Base-by-base conservation (phyloP, 805 yeast species). In the Myxozyma geophila region DNA sequence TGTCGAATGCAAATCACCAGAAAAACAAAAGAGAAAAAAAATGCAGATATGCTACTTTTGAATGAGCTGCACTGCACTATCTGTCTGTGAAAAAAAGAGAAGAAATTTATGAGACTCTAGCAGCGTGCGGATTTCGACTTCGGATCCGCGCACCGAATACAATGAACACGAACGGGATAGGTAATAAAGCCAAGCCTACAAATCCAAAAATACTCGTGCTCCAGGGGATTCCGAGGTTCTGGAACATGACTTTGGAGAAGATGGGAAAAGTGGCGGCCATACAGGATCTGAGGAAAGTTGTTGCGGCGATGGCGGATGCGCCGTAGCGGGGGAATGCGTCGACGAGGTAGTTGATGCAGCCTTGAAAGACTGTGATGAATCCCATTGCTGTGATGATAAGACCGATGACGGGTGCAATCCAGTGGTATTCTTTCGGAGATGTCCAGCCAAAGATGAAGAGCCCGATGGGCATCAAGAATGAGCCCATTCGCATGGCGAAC, bases 361-460 rank as follows among this genome's bases (percentile, higher is more conserved):
- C 85, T 67, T 83, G 83, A 78, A 85, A 86, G 55, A 84, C 81
- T 53, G 81, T 77, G 60, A 85, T 74, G 65, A 85, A 79, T 9
- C 87, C 88, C 69, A 77, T 71, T 5, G 85, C 84, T 58, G 83
- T 79, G 21, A 82, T 69, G 9, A 79, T 78, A 15, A 85, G 80
- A 6, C 86, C 88, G 50, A 86, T 75, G 74, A 83, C 79, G 33
- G 87, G 89, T 7, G 80, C 84, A 17, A 81, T 75, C 86, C 86
- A 83, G 66, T 77, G 85, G 19, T 80, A 73, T 10, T 68, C 67
- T 54, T 74, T 72, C 36, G 72, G 70, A 60, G 84, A 82, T 0
- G 87, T 78, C 90, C 90, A 87, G 8, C 87, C 88, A 70, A 85
- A 80, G 72, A 86, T 74, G 70, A 87, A 85, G 49, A 85, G 75